phyloP scores from a whole-genome alignment of 208 protist species.

The Plasmodiophora brassicae region DNA sequence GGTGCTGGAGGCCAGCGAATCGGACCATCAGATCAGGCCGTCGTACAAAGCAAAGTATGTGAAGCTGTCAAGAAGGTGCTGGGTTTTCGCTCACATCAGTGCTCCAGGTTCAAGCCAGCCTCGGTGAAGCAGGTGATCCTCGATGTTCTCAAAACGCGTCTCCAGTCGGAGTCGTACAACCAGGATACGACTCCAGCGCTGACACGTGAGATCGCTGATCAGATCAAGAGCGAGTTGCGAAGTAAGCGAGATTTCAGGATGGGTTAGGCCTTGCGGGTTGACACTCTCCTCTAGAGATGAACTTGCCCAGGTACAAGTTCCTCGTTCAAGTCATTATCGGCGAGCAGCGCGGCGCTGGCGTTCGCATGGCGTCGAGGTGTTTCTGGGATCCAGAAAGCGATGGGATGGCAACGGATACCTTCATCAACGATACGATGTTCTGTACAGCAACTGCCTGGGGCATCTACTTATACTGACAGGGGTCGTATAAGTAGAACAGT shows the following conservation, averaged over 20 bases:
- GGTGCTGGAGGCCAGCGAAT: no score
- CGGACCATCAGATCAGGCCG: not conserved
- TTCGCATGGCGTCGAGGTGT: constrained; percentile 40
- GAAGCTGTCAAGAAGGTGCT: not conserved
- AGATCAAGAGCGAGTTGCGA: constrained; percentile 25
- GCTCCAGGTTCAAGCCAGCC: not conserved
- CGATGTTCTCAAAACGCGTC: not conserved
- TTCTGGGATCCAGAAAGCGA: constrained; percentile 47
- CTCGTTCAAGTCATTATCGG: constrained; percentile 45
- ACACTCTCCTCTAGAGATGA: not conserved
- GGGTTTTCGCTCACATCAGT: not conserved
- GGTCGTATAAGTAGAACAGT: no score
- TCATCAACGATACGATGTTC: constrained; percentile 42
- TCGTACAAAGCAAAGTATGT: not conserved
- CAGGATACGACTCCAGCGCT: not conserved
- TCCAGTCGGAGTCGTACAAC: not conserved
- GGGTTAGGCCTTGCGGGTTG: not conserved
- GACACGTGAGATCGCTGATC: constrained; percentile 16
- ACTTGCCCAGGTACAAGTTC: constrained; percentile 40
- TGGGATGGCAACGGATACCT: constrained; percentile 36
- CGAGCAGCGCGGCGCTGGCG: constrained; percentile 40
- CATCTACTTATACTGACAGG: constrained; percentile 39
- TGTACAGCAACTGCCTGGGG: constrained; percentile 40
- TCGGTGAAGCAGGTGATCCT: not conserved
- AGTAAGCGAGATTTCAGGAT: not conserved